Evolutionary conservation across 306 rosid genomes (phyloP).

Genomic region (Prosopis cineraria): DNA sequence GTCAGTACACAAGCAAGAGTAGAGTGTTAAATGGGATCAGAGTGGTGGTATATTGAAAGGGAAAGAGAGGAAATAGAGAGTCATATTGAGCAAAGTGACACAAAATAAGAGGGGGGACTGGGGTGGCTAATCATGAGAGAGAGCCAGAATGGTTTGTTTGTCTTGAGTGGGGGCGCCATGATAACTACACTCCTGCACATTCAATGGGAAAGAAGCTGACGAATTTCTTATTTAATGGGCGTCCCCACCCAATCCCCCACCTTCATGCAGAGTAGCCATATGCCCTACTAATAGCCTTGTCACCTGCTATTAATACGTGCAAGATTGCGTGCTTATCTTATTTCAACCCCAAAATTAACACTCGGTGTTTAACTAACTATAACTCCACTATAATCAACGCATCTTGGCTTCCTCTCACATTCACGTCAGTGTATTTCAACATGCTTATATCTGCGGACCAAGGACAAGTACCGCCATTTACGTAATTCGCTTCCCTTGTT

Average conservation of each 20-base stretch:
- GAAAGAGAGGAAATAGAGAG: not conserved
- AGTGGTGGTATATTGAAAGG: no score
- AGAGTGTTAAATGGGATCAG: not conserved
- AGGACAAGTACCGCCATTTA: not conserved
- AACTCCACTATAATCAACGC: no score
- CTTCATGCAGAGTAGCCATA: no score
- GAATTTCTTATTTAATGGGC: constrained; percentile 37
- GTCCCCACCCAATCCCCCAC: constrained; percentile 19
- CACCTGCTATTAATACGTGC: no score
- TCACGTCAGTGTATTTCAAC: no score
- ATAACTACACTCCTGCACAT: constrained; percentile 19
- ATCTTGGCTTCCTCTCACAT: no score
- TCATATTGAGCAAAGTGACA: not conserved
- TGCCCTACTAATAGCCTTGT: no score
- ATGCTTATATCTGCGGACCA: not conserved
- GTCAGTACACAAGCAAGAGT: not conserved
- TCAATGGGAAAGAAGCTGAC: constrained; percentile 47
- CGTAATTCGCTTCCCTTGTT: no score
- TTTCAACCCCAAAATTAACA: no score
- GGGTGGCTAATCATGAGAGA: not conserved
- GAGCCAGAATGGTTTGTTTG: constrained; percentile 53
- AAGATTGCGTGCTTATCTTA: no score
- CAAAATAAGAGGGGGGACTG: not conserved
- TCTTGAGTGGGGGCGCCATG: constrained; percentile 48
- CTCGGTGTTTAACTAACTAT: no score